These are phyloP conservation scores for Globisporangium paddicum DNA, from an alignment of 352 stramenopile species.

Conservation along the genomic window DNA sequence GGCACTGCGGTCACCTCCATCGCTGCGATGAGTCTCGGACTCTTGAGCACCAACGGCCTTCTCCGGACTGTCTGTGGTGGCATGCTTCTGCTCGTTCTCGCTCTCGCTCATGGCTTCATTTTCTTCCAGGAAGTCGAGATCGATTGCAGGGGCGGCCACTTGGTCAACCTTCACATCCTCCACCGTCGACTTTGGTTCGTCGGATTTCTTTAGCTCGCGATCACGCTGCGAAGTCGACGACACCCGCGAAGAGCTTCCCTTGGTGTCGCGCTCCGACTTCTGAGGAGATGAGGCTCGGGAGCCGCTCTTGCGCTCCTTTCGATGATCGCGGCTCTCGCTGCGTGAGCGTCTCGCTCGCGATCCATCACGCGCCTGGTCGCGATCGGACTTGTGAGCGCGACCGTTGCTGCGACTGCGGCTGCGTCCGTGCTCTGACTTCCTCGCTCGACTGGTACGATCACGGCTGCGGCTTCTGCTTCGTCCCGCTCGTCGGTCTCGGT, in stretches of 20 bases:
- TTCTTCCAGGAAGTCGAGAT: conserved; percentile 81
- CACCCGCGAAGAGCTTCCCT: not conserved
- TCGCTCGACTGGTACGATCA: conserved; percentile 20
- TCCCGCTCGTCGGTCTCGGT: conserved; percentile 21
- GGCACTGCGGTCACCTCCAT: not conserved
- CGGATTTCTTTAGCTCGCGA: not conserved
- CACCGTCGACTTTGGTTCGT: conserved; percentile 24
- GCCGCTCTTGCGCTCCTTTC: conserved; percentile 9
- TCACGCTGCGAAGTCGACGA: conserved; percentile 13
- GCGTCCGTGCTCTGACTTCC: conserved; percentile 16
- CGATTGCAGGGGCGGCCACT: conserved; percentile 75
- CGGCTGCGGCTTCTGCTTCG: conserved; percentile 38
- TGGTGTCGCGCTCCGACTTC: conserved; percentile 5
- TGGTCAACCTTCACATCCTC: conserved; percentile 79
- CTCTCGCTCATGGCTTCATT: conserved; percentile 36
- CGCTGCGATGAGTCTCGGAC: not conserved
- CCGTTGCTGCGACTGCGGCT: conserved; percentile 54
- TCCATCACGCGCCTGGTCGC: conserved; percentile 25
- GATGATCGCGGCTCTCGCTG: conserved; percentile 36
- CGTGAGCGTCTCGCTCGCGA: conserved; percentile 36
- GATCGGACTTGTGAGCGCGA: conserved; percentile 32
- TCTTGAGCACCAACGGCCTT: not conserved
- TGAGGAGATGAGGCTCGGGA: conserved; percentile 10
- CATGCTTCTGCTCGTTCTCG: conserved; percentile 22
- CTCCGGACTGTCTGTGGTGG: not conserved